phyloP scores from a whole-genome alignment of 768 basidiomycete species.

The Mycena latifolia region DNA sequence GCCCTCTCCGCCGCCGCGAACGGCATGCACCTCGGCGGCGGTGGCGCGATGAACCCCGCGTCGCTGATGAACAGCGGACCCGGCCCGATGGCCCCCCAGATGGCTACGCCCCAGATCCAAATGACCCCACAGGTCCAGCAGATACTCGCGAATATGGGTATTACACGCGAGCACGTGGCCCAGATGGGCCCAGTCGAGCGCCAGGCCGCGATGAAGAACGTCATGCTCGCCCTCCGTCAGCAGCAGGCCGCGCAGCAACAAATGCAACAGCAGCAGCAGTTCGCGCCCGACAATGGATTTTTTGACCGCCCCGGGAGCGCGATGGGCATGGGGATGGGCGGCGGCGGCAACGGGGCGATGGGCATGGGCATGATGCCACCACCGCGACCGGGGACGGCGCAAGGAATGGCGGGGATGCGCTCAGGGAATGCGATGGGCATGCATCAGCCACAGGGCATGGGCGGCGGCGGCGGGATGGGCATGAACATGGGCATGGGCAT shows the following conservation, averaged over 20 bases:
- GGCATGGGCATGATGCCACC: slow-evolving; percentile 26
- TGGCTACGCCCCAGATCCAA: slow-evolving; percentile 8
- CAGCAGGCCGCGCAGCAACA: slow-evolving; percentile 29
- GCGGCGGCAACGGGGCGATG: slow-evolving; percentile 10
- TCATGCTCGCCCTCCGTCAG: slow-evolving; percentile 9
- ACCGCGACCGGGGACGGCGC: slow-evolving; percentile 26
- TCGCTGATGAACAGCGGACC: slow-evolving; percentile 25
- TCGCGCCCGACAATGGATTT: slow-evolving; percentile 8
- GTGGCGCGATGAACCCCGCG: slow-evolving; percentile 23
- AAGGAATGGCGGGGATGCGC: slow-evolving; percentile 29
- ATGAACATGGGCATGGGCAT: slow-evolving; percentile 28
- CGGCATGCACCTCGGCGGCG: slow-evolving; percentile 7
- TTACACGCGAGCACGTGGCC: slow-evolving; percentile 31
- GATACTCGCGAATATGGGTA: slow-evolving; percentile 26
- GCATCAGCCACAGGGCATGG: slow-evolving; percentile 13
- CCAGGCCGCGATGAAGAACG: slow-evolving; percentile 13
- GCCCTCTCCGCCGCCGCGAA: slow-evolving; percentile 18
- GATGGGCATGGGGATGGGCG: slow-evolving; percentile 32
- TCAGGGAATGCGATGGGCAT: slow-evolving; percentile 21
- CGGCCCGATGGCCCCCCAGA: slow-evolving; percentile 17
- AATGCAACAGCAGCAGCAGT: slow-evolving; percentile 20
- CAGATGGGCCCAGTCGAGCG: slow-evolving; percentile 30
- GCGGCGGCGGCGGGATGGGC: slow-evolving; percentile 15
- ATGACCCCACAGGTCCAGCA: slow-evolving; percentile 15
- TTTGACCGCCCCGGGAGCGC: slow-evolving; percentile 30